phyloP scores from a whole-genome alignment of 2,329 filamentous ascomycete species.

The Alternaria dauci region DNA sequence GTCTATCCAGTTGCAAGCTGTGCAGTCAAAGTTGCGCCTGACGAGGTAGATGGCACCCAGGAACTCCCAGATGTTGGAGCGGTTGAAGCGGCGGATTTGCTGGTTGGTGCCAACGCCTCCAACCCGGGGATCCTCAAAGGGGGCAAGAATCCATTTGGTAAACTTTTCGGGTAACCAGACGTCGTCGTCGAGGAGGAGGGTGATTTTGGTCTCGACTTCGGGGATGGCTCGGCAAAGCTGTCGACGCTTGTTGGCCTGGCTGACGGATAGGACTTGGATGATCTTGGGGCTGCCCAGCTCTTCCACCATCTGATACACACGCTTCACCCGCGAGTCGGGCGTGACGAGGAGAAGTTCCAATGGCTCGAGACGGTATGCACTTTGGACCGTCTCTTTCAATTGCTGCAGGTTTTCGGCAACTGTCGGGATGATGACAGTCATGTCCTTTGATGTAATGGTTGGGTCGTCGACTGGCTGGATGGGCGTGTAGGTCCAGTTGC shows the following conservation, averaged over 20 bases:
- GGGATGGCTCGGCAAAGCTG: slow-evolving; percentile 93
- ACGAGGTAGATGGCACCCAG: slow-evolving; percentile 92
- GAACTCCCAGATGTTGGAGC: slow-evolving; percentile 79
- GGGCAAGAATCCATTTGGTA: slow-evolving; percentile 89
- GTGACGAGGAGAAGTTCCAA: slow-evolving; percentile 85
- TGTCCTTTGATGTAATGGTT: slow-evolving; percentile 80
- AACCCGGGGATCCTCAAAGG: slow-evolving; percentile 83
- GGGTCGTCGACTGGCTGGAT: slow-evolving; percentile 83
- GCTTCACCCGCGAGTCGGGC: slow-evolving; percentile 78
- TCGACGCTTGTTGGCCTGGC: slow-evolving; percentile 92
- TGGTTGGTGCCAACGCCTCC: slow-evolving; percentile 95
- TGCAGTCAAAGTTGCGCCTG: slow-evolving; percentile 95
- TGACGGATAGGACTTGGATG: slow-evolving; percentile 77
- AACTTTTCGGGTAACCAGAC: slow-evolving; percentile 89
- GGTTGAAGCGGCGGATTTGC: slow-evolving; percentile 75
- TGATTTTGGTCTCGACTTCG: slow-evolving; percentile 82
- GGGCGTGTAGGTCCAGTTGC: slow-evolving; percentile 83
- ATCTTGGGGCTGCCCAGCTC: slow-evolving; percentile 59
- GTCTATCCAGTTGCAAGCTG: slow-evolving; percentile 92
- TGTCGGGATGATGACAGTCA: slow-evolving; percentile 92
- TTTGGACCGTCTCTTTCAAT: slow-evolving; percentile 80
- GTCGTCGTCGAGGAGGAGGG: slow-evolving; percentile 94
- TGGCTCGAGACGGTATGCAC: slow-evolving; percentile 75
- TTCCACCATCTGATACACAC: slow-evolving; percentile 67
- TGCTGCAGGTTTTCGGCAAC: slow-evolving; percentile 88